These are phyloP conservation scores for Yarrowia sp. DNA, from an alignment of 805 yeast genomes.

Conservation along the genomic window DNA sequence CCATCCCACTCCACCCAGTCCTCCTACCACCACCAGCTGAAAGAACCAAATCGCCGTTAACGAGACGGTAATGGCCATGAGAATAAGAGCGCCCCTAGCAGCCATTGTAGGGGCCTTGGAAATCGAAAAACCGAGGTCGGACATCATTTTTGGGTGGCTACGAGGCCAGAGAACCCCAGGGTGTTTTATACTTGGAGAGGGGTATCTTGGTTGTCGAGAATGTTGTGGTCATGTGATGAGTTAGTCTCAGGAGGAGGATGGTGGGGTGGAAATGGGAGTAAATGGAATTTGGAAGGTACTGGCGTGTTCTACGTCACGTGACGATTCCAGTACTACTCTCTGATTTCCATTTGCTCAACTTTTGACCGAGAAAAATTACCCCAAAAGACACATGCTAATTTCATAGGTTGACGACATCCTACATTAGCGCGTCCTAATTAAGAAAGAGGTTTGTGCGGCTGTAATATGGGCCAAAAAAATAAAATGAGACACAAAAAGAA, in stretches of 20 bases:
- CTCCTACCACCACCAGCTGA: conserved; percentile 10
- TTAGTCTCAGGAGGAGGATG: neutral
- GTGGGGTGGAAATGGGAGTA: neutral
- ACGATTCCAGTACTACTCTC: neutral
- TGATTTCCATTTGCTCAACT: neutral
- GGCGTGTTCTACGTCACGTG: neutral
- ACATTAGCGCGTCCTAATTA: no score
- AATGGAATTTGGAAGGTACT: neutral
- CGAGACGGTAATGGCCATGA: neutral
- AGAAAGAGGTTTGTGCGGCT: no score
- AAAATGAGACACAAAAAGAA: no score
- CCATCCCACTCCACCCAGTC: conserved; percentile 1
- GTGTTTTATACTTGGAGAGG: conserved; percentile 6
- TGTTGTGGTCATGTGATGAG: neutral
- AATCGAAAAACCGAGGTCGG: neutral
- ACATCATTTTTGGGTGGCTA: neutral
- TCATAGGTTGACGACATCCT: no score
- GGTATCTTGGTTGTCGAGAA: neutral
- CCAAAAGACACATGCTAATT: no score
- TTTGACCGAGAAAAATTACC: no score
- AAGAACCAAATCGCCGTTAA: conserved; percentile 1
- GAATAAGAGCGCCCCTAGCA: neutral
- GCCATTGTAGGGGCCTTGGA: conserved; percentile 5
- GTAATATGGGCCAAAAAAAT: no score
- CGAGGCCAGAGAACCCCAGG: neutral